phyloP scores from a whole-genome alignment of 2,329 filamentous ascomycete species.

The Ophiostoma populinum region DNA sequence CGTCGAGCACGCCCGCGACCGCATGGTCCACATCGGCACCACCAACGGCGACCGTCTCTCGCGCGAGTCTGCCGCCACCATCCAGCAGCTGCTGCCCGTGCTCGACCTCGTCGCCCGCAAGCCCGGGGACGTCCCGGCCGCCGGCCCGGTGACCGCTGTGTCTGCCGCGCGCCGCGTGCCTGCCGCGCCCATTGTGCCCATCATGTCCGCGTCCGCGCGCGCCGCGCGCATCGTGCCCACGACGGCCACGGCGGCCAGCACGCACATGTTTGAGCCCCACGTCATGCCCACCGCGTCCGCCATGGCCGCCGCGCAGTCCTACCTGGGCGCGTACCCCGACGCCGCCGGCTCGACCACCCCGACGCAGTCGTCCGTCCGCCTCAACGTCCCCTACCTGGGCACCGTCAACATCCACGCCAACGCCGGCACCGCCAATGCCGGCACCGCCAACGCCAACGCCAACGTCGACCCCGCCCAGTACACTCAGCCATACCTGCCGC shows the following conservation, averaged over 20 bases:
- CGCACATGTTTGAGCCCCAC: too few species aligned
- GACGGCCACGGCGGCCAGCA: too few species aligned
- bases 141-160: neutral
- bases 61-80: conserved; percentile 24
- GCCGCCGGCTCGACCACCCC: neutral
- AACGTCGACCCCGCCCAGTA: neutral
- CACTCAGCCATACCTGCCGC: conserved; percentile 1
- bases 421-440: neutral
- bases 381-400: conserved; percentile 29
- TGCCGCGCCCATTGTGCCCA: too few species aligned
- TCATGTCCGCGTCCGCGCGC: too few species aligned
- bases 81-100: conserved; percentile 26
- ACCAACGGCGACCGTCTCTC: conserved; percentile 24
- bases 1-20: conserved; percentile 19
- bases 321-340: too few species aligned
- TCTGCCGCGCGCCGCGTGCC: too few species aligned
- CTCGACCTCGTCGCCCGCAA: conserved; percentile 15
- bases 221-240: too few species aligned
- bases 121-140: conserved; percentile 4
- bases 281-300: too few species aligned
- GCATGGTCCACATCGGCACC: conserved; percentile 22
- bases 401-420: conserved; percentile 25
- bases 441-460: neutral
- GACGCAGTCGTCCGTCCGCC: conserved; percentile 15
- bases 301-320: neutral